phyloP scores from a whole-genome alignment of 1,139 yeast genomes.

The Sugiyamaella castrensis region DNA sequence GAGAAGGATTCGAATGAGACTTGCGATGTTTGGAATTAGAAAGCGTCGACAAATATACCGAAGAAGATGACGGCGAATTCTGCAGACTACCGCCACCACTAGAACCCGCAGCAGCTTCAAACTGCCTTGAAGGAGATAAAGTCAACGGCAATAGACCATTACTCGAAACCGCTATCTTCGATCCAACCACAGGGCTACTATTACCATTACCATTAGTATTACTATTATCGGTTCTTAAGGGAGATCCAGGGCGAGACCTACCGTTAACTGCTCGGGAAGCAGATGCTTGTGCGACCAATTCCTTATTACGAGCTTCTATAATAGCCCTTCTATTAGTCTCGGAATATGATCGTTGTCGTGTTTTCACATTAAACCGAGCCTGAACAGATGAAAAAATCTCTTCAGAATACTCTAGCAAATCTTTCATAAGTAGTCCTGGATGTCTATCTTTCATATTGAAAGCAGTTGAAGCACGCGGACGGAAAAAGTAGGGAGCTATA shows the following conservation, averaged over 20 bases:
- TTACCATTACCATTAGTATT: not conserved
- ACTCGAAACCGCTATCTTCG: conserved; percentile 10
- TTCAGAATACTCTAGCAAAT: conserved; percentile 28
- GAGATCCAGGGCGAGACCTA: conserved; percentile 24
- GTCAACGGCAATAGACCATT: conserved; percentile 28
- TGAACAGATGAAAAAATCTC: conserved; percentile 28
- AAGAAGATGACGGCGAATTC: not conserved
- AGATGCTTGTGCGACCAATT: conserved; percentile 24
- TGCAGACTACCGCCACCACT: too few relatives aligned
- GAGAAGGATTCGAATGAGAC: conserved; percentile 15
- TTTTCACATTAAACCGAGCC: conserved; percentile 14
- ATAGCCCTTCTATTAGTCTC: conserved; percentile 33
- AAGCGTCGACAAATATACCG: conserved; percentile 4
- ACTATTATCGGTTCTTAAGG: conserved; percentile 9
- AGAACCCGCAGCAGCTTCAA: not conserved
- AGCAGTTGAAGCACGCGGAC: conserved; percentile 37
- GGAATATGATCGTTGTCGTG: conserved; percentile 30
- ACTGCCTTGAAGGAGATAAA: conserved; percentile 24
- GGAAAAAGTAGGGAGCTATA: conserved; percentile 32
- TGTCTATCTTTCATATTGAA: conserved; percentile 34
- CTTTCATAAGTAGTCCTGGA: conserved; percentile 31
- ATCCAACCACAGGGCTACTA: not conserved
- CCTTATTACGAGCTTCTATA: conserved; percentile 34
- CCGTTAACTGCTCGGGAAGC: conserved; percentile 12
- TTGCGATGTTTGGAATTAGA: conserved; percentile 18